Evolutionary conservation across 2,329 filamentous ascomycete genomes (phyloP).

Genomic region (Seiridium unicorne): DNA sequence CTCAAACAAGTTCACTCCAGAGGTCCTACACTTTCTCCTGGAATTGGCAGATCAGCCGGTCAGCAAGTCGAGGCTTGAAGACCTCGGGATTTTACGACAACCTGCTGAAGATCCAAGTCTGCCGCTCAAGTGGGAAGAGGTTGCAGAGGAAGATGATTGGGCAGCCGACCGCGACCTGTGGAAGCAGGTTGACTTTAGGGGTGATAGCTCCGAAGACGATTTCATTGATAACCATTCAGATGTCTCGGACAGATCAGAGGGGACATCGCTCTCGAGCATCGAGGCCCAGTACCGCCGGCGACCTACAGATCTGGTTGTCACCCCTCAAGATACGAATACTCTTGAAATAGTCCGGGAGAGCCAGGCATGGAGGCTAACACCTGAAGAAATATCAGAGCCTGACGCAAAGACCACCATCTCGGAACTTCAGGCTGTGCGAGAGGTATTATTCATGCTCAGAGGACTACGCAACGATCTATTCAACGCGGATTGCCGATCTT

Average conservation of each 20-base stretch:
- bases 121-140: slow-evolving; percentile 73
- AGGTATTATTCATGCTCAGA: slow-evolving; percentile 81
- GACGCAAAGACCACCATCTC: slow-evolving; percentile 47
- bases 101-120: slow-evolving; percentile 42
- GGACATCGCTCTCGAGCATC: slow-evolving; percentile 33
- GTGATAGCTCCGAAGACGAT: slow-evolving; percentile 65
- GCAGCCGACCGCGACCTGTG: slow-evolving; percentile 66
- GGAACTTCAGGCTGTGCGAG: slow-evolving; percentile 72
- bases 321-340: slow-evolving; percentile 28
- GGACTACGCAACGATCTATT: slow-evolving; percentile 77
- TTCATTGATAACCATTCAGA: slow-evolving; percentile 36
- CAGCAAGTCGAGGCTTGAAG: slow-evolving; percentile 63
- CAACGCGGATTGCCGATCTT: slow-evolving; percentile 35
- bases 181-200: slow-evolving; percentile 64
- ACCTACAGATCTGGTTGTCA: slow-evolving; percentile 34
- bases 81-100: slow-evolving; percentile 55
- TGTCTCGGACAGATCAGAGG: slow-evolving; percentile 28
- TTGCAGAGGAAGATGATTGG: slow-evolving; percentile 74
- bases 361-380: slow-evolving; percentile 43
- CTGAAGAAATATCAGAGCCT: background rate
- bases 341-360: slow-evolving; percentile 37
- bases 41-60: slow-evolving; percentile 79
- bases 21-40: slow-evolving; percentile 75
- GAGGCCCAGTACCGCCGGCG: slow-evolving; percentile 25
- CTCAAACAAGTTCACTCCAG: slow-evolving; percentile 69